Evolutionary conservation across 805 yeast species (phyloP).

Genomic region (Metschnikowia arizonensis): DNA sequence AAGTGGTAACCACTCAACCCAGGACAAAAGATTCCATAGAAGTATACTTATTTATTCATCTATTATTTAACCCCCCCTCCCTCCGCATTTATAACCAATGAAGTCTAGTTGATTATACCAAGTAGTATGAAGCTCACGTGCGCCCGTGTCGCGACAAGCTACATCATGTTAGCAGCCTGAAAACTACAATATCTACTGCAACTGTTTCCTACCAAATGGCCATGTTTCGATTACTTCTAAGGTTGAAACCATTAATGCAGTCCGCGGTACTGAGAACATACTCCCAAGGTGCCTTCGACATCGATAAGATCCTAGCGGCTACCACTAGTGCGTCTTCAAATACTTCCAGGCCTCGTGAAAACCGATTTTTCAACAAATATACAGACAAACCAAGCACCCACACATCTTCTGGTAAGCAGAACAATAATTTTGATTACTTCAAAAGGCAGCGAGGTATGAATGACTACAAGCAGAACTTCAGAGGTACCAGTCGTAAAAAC

Average conservation of each 20-base stretch:
- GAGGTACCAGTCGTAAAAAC: neutral
- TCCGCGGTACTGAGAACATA: neutral
- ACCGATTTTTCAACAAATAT: conserved; percentile 2
- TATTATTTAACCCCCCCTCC: neutral
- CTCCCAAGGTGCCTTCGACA: neutral
- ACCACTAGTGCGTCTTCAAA: neutral
- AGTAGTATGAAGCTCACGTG: neutral
- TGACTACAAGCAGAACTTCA: neutral
- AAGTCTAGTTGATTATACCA: too few relatives aligned
- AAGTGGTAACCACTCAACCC: conserved; percentile 43
- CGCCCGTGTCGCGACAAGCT: neutral
- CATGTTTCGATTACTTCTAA: neutral
- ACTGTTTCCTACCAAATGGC: neutral
- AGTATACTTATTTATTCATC: neutral
- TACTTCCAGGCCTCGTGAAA: neutral
- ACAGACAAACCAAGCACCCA: neutral
- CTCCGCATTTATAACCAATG: too few relatives aligned
- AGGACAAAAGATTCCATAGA: neutral
- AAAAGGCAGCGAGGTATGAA: neutral
- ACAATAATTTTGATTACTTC: neutral
- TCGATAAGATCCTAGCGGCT: neutral
- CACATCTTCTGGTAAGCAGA: neutral
- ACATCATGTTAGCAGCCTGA: neutral
- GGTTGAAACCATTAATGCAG: neutral
- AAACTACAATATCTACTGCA: neutral